Evolutionary conservation across 169 alveolate genomes (phyloP).

Genomic region (Besnoitia besnoiti): DNA sequence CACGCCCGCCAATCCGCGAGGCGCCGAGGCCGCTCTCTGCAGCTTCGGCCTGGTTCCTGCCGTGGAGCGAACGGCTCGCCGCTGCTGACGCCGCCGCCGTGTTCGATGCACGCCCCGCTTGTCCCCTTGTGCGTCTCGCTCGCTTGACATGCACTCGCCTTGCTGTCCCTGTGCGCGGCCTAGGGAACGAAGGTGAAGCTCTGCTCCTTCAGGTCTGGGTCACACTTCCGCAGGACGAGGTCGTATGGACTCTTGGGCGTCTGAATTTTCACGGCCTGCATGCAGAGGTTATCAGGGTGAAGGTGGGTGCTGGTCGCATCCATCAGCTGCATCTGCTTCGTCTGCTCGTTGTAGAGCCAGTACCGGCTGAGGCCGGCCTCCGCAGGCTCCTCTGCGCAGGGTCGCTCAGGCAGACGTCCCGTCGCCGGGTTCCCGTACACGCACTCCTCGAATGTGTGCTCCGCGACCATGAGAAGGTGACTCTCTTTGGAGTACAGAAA

Average conservation of each 20-base stretch:
- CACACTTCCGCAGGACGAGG: background rate
- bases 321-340: constrained; percentile 33
- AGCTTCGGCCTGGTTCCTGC: too few species aligned
- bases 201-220: background rate
- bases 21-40: too few species aligned
- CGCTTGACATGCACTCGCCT: background rate
- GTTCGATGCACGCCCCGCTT: too few species aligned
- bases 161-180: background rate
- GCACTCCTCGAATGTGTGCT: constrained; percentile 26
- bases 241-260: constrained; percentile 3
- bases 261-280: background rate
- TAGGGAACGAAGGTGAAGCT: background rate
- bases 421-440: background rate
- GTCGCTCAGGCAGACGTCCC: constrained; percentile 8
- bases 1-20: too few species aligned
- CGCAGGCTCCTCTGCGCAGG: background rate
- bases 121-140: too few species aligned
- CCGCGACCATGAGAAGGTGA: constrained; percentile 16
- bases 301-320: background rate
- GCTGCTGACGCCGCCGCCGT: too few species aligned
- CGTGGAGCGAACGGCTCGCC: too few species aligned
- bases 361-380: background rate
- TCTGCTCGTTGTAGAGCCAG: background rate
- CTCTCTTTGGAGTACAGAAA: constrained; percentile 2
- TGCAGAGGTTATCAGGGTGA: background rate